Conservation (phyloP, 306 rosid genomes). For the Prunus mira region DNA sequence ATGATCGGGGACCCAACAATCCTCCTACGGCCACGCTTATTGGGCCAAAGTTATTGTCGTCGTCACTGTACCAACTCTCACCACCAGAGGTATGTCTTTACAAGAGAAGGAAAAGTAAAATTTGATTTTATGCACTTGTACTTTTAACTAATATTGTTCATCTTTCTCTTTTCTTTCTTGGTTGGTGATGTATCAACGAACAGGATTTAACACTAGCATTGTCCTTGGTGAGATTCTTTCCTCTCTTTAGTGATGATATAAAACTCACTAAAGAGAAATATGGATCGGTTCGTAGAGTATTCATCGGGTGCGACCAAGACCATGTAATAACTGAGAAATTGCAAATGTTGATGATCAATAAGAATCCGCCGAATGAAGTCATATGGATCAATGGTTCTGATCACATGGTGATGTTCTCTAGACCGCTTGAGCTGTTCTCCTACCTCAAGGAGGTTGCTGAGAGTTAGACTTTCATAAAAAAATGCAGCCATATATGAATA, state of each 20-base stretch:
- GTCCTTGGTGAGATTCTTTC: constrained; percentile 26
- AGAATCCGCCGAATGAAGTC: constrained; percentile 30
- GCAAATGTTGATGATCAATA: constrained; percentile 33
- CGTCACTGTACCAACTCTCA: not conserved
- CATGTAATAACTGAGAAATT: not conserved
- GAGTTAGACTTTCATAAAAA: constrained; percentile 5
- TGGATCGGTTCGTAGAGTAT: constrained; percentile 37
- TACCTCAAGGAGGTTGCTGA: constrained; percentile 27
- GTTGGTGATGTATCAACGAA: not conserved
- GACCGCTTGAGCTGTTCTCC: constrained; percentile 27
- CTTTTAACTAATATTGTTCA: not conserved
- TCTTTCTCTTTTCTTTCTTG: not conserved
- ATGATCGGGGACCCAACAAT: no score
- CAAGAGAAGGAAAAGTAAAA: no score
- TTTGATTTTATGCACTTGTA: no score
- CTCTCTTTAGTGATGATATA: constrained; percentile 7
- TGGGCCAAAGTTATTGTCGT: constrained; percentile 12
- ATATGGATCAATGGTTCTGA: constrained; percentile 35
- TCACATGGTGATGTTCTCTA: constrained; percentile 56
- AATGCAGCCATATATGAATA: not conserved
- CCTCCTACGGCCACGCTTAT: not conserved
- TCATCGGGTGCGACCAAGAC: constrained; percentile 38
- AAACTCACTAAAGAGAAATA: constrained; percentile 23
- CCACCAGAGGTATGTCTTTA: constrained; percentile 1
- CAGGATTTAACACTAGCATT: constrained; percentile 38